Conservation (phyloP, 2,329 filamentous ascomycete species). For the Botrytis medusae region DNA sequence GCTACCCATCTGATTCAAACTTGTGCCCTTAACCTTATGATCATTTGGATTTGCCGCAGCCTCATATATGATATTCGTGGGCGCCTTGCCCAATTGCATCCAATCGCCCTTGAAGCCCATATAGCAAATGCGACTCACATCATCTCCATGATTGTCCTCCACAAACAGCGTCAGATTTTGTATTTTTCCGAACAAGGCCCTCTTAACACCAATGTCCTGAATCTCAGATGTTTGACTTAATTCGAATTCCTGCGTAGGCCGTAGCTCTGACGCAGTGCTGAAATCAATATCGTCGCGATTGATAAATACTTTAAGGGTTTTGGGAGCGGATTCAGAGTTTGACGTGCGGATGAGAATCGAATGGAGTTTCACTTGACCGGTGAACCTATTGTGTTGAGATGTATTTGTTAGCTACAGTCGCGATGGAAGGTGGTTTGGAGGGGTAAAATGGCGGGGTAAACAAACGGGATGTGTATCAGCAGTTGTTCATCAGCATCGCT, state of each 20-base stretch:
- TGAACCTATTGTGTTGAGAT: slow-evolving; percentile 61
- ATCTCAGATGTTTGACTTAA: slow-evolving; percentile 77
- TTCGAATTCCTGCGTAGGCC: slow-evolving; percentile 73
- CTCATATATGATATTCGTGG: slow-evolving; percentile 87
- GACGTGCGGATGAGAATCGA: slow-evolving; percentile 83
- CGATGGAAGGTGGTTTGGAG: not conserved
- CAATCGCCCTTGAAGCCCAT: slow-evolving; percentile 93
- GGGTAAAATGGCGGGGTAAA: slow-evolving; percentile 32
- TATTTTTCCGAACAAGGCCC: slow-evolving; percentile 87
- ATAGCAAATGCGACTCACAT: slow-evolving; percentile 77
- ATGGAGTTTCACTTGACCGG: slow-evolving; percentile 90
- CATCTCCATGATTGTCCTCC: slow-evolving; percentile 82
- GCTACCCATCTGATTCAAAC: slow-evolving; percentile 55
- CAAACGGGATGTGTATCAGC: slow-evolving; percentile 87
- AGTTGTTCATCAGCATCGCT: slow-evolving; percentile 92
- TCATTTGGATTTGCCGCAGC: slow-evolving; percentile 88
- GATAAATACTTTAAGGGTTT: slow-evolving; percentile 81
- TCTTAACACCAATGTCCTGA: slow-evolving; percentile 83
- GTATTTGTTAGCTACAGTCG: slow-evolving; percentile 2
- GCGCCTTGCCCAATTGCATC: slow-evolving; percentile 80
- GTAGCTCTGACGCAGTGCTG: slow-evolving; percentile 64
- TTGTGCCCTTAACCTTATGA: slow-evolving; percentile 66
- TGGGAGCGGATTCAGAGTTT: slow-evolving; percentile 67
- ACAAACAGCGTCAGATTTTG: slow-evolving; percentile 83
- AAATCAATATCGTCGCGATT: slow-evolving; percentile 92